Conservation (phyloP, 768 basidiomycete species). For the Lactarius sanguifluus region DNA sequence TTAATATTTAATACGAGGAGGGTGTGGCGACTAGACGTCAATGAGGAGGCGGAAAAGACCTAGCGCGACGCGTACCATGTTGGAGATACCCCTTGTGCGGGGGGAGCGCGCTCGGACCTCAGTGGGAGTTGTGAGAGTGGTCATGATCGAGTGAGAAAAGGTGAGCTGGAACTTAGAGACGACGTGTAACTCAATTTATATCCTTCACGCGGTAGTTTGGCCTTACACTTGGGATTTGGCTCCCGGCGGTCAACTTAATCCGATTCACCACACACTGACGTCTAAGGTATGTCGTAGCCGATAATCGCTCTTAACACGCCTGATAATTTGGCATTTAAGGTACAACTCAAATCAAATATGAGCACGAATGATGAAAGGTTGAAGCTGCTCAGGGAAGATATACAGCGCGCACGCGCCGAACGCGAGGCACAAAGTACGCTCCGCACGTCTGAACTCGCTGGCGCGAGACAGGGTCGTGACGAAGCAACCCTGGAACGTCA, state of each 20-base stretch:
- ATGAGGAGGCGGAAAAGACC: neutral
- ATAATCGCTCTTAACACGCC: slow-evolving; percentile 5
- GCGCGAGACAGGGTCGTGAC: slow-evolving; percentile 6
- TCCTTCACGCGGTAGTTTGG: slow-evolving; percentile 5
- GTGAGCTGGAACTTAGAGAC: neutral
- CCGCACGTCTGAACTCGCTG: slow-evolving; percentile 4
- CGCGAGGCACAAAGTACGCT: slow-evolving; percentile 17
- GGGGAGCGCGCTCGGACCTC: slow-evolving; percentile 16
- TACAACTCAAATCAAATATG: slow-evolving; percentile 13
- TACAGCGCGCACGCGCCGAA: slow-evolving; percentile 21
- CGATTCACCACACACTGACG: neutral
- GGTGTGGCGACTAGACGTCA: neutral
- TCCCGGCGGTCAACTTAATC: neutral
- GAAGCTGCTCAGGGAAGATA: slow-evolving; percentile 13
- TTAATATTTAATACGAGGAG: neutral
- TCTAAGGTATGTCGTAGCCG: slow-evolving; percentile 3
- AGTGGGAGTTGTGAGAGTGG: slow-evolving; percentile 14
- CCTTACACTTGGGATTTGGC: neutral
- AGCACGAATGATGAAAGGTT: slow-evolving; percentile 16
- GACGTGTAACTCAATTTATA: neutral
- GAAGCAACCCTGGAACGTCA: slow-evolving; percentile 16
- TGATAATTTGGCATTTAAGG: slow-evolving; percentile 11
- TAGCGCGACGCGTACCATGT: slow-evolving; percentile 25
- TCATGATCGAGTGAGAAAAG: slow-evolving; percentile 19
- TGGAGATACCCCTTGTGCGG: slow-evolving; percentile 30